Evolutionary conservation across 805 yeast species (phyloP).

Genomic region (Saitoella complicata): DNA sequence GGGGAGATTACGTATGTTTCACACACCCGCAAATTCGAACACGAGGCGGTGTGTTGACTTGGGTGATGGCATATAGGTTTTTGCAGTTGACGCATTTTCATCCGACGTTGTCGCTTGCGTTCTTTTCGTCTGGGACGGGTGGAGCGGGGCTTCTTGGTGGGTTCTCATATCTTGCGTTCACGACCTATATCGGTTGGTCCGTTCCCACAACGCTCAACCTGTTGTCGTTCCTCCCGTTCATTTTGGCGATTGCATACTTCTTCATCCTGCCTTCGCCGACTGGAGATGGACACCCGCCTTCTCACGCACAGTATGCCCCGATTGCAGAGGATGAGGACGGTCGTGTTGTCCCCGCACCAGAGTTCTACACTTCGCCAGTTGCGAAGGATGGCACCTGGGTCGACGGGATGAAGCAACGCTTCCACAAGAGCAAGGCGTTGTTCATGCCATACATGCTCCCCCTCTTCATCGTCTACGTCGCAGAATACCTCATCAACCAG

Average conservation of each 20-base stretch:
- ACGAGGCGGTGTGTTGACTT: too few species aligned
- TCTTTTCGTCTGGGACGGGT: conserved; percentile 92
- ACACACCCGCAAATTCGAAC: too few species aligned
- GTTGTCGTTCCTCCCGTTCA: conserved; percentile 23
- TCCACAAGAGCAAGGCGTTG: conserved; percentile 16
- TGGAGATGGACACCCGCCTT: too few species aligned
- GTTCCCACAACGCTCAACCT: conserved; percentile 39
- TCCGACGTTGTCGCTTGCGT: conserved; percentile 40
- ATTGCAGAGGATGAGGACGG: not conserved
- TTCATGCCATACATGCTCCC: conserved; percentile 57
- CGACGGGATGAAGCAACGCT: conserved; percentile 6
- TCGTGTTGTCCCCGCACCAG: too few species aligned
- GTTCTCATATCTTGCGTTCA: conserved; percentile 49
- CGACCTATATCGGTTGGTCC: conserved; percentile 46
- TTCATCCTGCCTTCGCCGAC: conserved; percentile 17
- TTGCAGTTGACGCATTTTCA: conserved; percentile 73
- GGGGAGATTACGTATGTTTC: conserved; percentile 54
- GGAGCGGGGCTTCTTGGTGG: conserved; percentile 79
- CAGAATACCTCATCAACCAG: conserved; percentile 82
- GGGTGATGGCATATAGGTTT: conserved; percentile 23
- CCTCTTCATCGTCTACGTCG: conserved; percentile 60
- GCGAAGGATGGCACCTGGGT: conserved; percentile 1
- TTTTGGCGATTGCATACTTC: conserved; percentile 17
- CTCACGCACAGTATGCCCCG: not conserved
- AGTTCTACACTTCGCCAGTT: too few species aligned